These are phyloP conservation scores for Helotiales sp. DNA, from an alignment of 2,329 filamentous ascomycete species.

Conservation along the genomic window DNA sequence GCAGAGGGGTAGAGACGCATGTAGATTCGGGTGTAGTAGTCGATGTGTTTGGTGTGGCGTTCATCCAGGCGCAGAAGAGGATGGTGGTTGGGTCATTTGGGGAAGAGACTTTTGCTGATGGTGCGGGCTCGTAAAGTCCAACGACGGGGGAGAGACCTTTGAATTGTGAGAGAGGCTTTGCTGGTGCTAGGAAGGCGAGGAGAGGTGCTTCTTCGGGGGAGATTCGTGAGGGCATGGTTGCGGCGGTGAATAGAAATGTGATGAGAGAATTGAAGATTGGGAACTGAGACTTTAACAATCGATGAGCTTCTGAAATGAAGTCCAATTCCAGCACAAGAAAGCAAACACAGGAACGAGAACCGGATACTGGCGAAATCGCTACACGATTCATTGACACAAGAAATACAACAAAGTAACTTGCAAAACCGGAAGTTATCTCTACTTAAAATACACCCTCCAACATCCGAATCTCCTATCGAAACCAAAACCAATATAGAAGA, in stretches of 20 bases:
- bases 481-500: not conserved
- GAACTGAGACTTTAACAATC: too few relatives aligned
- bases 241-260: not conserved
- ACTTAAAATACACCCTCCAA: not conserved
- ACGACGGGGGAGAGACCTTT: conserved; percentile 32
- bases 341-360: not conserved
- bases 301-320: too few relatives aligned
- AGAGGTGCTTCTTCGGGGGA: not conserved
- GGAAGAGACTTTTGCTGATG: not conserved
- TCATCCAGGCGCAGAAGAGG: conserved; percentile 63
- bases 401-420: not conserved
- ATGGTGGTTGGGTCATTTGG: conserved; percentile 44
- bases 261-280: not conserved
- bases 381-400: not conserved
- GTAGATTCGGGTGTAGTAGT: conserved; percentile 61
- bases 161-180: conserved; percentile 37
- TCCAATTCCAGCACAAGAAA: too few relatives aligned
- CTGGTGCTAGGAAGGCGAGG: not conserved
- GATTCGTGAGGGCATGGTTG: conserved; percentile 12
- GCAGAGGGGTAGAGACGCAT: conserved; percentile 55
- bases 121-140: conserved; percentile 30
- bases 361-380: not conserved
- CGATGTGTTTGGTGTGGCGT: conserved; percentile 57
- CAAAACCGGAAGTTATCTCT: not conserved
- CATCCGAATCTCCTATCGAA: too few relatives aligned